These are phyloP conservation scores for Asterophora parasitica DNA, from an alignment of 768 basidiomycete genomes.

Conservation along the genomic window DNA sequence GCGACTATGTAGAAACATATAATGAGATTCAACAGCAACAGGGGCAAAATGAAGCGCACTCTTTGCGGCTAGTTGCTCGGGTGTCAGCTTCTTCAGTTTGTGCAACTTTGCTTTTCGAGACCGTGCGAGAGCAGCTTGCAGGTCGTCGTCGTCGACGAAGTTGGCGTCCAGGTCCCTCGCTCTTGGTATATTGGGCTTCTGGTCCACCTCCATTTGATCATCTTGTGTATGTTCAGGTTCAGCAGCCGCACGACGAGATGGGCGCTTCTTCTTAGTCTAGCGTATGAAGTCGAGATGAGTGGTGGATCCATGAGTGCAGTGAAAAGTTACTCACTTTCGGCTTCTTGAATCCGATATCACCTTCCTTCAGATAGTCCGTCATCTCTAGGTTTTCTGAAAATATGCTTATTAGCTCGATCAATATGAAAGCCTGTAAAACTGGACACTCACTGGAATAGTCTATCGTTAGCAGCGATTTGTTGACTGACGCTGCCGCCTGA, in stretches of 20 bases:
- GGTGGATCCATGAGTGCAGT: conserved; percentile 4
- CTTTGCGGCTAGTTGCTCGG: conserved; percentile 77
- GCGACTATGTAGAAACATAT: conserved; percentile 47
- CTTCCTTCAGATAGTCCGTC: conserved; percentile 87
- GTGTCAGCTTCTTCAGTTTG: conserved; percentile 69
- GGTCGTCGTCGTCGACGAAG: conserved; percentile 97
- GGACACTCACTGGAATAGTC: conserved; percentile 80
- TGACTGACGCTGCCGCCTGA: conserved; percentile 57
- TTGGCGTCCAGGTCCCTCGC: conserved; percentile 76
- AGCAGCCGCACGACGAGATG: conserved; percentile 59
- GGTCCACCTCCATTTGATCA: conserved; percentile 77
- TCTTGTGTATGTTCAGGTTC: conserved; percentile 45
- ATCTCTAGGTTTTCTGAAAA: conserved; percentile 74
- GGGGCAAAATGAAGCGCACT: conserved; percentile 40
- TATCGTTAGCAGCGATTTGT: conserved; percentile 77
- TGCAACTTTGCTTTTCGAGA: conserved; percentile 78
- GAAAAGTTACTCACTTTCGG: conserved; percentile 54
- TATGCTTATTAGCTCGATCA: conserved; percentile 14
- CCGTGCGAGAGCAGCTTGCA: conserved; percentile 88
- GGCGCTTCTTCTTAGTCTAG: conserved; percentile 91
- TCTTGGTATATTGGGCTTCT: conserved; percentile 62
- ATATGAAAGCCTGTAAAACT: background rate
- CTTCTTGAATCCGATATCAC: conserved; percentile 94
- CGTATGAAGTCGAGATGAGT: background rate
- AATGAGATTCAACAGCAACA: conserved; percentile 1